Conservation (phyloP, 192 early-diverging fungal genomes). For the Linnemannia elongata region DNA sequence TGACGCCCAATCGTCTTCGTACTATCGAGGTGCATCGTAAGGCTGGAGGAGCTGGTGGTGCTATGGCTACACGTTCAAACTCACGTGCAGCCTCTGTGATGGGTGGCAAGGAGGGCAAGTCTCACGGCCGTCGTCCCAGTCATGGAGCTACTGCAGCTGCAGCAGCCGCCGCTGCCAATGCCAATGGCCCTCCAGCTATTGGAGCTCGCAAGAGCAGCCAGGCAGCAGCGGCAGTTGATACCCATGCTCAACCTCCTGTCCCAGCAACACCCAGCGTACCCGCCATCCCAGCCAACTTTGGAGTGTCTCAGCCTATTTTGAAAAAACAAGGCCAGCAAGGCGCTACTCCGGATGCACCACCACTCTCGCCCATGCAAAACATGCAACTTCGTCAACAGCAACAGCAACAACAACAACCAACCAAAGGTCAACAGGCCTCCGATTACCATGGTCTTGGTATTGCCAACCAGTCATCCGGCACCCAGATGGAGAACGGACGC, state of each 20-base stretch:
- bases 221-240: not conserved
- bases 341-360: not conserved
- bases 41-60: conserved; percentile 17
- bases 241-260: not conserved
- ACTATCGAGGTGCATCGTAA: conserved; percentile 67
- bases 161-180: not conserved
- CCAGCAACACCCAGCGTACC: conserved; percentile 30
- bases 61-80: conserved; percentile 39
- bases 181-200: not conserved
- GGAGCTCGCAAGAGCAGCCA: conserved; percentile 34
- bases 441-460: conserved; percentile 47
- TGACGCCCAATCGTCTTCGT: conserved; percentile 70
- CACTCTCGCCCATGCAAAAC: conserved; percentile 23
- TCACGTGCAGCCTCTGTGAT: conserved; percentile 51
- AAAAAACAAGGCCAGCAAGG: conserved; percentile 25
- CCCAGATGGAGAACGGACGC: conserved; percentile 21
- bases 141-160: not conserved
- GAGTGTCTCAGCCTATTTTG: conserved; percentile 20
- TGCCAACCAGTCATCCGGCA: conserved; percentile 5
- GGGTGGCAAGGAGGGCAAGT: conserved; percentile 29
- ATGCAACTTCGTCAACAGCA: conserved; percentile 14
- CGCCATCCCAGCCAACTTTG: conserved; percentile 36
- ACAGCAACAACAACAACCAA: conserved; percentile 23
- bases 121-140: conserved; percentile 42
- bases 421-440: not conserved